Evolutionary conservation across 2,329 filamentous ascomycete species (phyloP), one percentile per base, ranked within the genome.

Genomic region (Alternaria solani): DNA sequence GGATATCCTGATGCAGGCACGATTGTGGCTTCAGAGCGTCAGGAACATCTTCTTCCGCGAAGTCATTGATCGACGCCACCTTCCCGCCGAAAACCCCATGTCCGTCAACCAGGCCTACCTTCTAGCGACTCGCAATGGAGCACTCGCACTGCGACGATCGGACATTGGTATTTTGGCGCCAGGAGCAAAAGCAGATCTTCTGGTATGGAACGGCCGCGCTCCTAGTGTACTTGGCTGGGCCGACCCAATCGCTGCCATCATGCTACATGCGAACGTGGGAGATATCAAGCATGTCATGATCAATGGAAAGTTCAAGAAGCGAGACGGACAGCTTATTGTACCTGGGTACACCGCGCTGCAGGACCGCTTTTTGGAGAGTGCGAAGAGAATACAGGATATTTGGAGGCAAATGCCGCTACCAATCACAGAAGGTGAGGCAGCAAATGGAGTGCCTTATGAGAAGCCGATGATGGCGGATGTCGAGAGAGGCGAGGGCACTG

Each of bases 171-270:
- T 83, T 34, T 75, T 87, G 23, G 69, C 69, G 0, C 71, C 72
- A 1, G 85, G 85, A 5, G 84, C 85, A 12, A 86, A 86, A 68
- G 85, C 85, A 0, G 85, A 88, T 63, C 51, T 88, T 1, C 77
- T 86, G 0, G 78, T 87, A 0, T 87, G 83, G 75, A 79, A 86
- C 58, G 84, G 83, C 0, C 74, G 79, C 1, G 79, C 81, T 0
- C 84, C 85, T 0, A 76, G 78, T 1, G 74, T 88, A 67, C 74
- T 87, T 0, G 86, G 86, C 3, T 87, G 85, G 84, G 74, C 63
- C 6, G 85, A 88, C 57, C 84, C 85, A 0, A 79, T 88, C 4
- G 85, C 85, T 0, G 86, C 86, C 0, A 76, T 88, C 1, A 81
- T 88, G 26, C 72, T 88, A 36, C 86, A 88, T 59, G 81, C 84